Base-by-base conservation (phyloP, 2,329 filamentous ascomycete genomes). In the Penicillium sp. region DNA sequence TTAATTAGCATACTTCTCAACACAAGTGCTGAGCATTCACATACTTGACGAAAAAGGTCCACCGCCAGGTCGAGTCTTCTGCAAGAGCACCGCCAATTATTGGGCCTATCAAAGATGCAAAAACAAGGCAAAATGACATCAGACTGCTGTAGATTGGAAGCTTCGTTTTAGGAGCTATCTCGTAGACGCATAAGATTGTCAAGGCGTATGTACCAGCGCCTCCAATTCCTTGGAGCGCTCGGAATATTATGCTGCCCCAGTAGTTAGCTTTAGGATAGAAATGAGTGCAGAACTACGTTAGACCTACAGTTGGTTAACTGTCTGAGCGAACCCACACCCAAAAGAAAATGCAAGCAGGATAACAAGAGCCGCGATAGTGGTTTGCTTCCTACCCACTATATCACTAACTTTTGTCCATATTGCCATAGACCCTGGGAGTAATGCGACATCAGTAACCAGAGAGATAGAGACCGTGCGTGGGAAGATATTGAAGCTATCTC, bases 401-500 rank as follows among this genome's bases (percentile, higher is more conserved):
- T 75, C 72, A 29, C 69, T 71, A 6, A 70, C 25, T 53, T 72
- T 74, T 4, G 70, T 68, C 59, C 65, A 70, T 55, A 74, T 69
- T 35, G 69, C 67, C 54, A 72, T 66, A 35, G 70, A 69, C 2
- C 70, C 69, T 69, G 33, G 3, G 33, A 43, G 8, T 10, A 19
- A 19, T 36, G 12, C 4, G 17, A n/a, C 3, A 44, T 58, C 25
- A 60, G 55, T 17, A 31, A 48, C 25, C 13, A 2, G 48, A 25
- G 17, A 23, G 33, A 19, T 15, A 43, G 13, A 49, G 31, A 33
- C 12, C 12, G 29, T 38, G 10, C 7, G 17, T 19, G 13, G 27
- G 29, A 47, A 41, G 23, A 5, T 21, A 29, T 55, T 12, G 29
- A 47, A 41, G 23, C 7, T 21, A 29, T 55, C 8, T 5, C 23